Evolutionary conservation across 305 asterid genomes (phyloP).

Genomic region (Solanum chacoense): DNA sequence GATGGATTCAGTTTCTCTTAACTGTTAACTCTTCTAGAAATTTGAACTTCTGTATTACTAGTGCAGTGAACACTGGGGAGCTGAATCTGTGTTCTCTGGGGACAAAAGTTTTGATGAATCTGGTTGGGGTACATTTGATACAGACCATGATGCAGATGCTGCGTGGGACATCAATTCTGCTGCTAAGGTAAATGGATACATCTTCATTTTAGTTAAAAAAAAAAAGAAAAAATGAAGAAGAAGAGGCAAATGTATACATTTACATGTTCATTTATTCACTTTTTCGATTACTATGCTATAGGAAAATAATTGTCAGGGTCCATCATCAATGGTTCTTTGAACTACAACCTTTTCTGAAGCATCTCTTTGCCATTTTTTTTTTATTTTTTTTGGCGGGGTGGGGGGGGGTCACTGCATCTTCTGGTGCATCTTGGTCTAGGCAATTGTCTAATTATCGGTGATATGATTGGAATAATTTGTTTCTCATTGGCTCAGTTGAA

Average conservation of each 20-base stretch:
- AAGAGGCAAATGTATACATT: neutral
- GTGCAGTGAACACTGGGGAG: slow-evolving; percentile 63
- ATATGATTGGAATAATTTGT: neutral
- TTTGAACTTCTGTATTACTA: slow-evolving; percentile 2
- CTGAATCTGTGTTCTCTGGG: slow-evolving; percentile 52
- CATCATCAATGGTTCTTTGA: neutral
- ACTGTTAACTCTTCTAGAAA: neutral
- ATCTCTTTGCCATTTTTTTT: neutral
- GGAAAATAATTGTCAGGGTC: neutral
- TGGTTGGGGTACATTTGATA: slow-evolving; percentile 69
- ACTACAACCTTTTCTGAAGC: neutral
- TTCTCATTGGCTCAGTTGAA: neutral
- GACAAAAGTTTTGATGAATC: slow-evolving; percentile 64
- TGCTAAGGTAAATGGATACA: slow-evolving; percentile 11
- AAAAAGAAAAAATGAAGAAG: too few species aligned
- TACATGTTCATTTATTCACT: neutral
- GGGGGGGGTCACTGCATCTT: neutral
- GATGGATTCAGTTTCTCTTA: neutral
- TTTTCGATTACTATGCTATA: neutral
- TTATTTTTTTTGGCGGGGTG: too few species aligned
- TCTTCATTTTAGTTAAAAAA: neutral
- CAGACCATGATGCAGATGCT: slow-evolving; percentile 54
- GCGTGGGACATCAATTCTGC: slow-evolving; percentile 45
- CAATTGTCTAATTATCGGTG: neutral
- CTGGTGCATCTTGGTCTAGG: neutral